A percentile compares a stretch with the other conserved stretches of the same genome.
Conservation (phyloP, 495 filamentous ascomycete species). For the Penicillium bialowiezense region DNA sequence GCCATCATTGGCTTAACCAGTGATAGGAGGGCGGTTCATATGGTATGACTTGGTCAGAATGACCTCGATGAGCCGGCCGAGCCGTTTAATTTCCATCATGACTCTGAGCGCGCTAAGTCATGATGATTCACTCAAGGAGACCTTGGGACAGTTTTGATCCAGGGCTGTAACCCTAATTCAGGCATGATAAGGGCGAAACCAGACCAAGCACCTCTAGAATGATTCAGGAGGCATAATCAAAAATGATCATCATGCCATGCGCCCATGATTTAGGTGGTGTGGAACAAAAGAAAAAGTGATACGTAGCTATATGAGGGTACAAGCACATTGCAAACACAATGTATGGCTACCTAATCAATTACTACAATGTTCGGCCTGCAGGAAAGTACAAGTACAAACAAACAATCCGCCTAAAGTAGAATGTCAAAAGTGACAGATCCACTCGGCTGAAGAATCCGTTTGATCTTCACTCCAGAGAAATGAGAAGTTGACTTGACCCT, state of each 20-base stretch:
- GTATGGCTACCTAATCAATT: neutral
- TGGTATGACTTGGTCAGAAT: neutral
- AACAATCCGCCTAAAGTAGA: neutral
- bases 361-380: neutral
- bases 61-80: neutral
- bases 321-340: neutral
- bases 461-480: constrained; percentile 7
- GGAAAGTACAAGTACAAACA: constrained; percentile 1
- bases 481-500: no score
- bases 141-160: neutral
- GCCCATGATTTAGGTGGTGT: neutral
- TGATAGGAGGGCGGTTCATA: no score
- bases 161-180: neutral
- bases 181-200: neutral
- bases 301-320: neutral
- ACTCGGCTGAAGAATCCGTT: constrained; percentile 11
- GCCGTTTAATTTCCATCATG: neutral
- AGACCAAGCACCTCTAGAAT: neutral
- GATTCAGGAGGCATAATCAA: neutral
- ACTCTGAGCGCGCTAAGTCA: neutral
- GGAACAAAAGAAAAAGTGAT: neutral
- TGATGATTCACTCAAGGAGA: constrained; percentile 27
- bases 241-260: neutral
- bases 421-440: constrained; percentile 1
- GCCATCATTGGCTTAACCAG: no score